Conservation (phyloP, 306 rosid species). For the Lablab purpureus region DNA sequence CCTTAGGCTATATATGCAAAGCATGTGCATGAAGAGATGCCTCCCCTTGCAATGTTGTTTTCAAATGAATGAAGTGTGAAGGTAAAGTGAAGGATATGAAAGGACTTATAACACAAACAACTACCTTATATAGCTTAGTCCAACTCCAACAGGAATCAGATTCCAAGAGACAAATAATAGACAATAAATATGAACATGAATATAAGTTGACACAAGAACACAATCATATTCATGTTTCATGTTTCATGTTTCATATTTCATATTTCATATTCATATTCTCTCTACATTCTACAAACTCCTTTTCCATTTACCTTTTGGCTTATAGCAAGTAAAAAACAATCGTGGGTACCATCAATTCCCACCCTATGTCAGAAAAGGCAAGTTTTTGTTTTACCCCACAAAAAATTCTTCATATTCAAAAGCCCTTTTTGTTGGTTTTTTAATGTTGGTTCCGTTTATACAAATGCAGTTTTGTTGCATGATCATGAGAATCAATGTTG, state of each 20-base stretch:
- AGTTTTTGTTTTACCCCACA: conserved; percentile 45
- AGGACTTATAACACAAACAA: conserved; percentile 34
- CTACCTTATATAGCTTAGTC: conserved; percentile 28
- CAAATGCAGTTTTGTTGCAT: conserved; percentile 71
- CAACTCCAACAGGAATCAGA: conserved; percentile 53
- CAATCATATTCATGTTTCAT: conserved; percentile 13
- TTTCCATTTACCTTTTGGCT: conserved; percentile 46
- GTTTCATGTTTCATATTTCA: no score
- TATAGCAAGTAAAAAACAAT: conserved; percentile 48
- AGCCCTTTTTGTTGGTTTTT: not conserved
- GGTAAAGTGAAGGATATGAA: conserved; percentile 63
- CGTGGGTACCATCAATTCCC: conserved; percentile 47
- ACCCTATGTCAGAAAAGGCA: conserved; percentile 70
- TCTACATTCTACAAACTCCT: conserved; percentile 29
- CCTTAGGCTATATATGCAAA: conserved; percentile 40
- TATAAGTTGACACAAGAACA: conserved; percentile 37
- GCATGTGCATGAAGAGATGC: conserved; percentile 54
- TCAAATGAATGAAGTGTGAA: conserved; percentile 44
- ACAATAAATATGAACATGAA: conserved; percentile 39
- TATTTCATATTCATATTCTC: conserved; percentile 42
- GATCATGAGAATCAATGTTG: conserved; percentile 76
- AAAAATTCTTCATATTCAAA: not conserved
- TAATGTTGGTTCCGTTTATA: conserved; percentile 24
- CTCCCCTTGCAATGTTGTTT: conserved; percentile 53
- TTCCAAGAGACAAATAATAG: conserved; percentile 54